Conservation (phyloP, 202 grass and related monocot genomes). For the Eragrostis tef region DNA sequence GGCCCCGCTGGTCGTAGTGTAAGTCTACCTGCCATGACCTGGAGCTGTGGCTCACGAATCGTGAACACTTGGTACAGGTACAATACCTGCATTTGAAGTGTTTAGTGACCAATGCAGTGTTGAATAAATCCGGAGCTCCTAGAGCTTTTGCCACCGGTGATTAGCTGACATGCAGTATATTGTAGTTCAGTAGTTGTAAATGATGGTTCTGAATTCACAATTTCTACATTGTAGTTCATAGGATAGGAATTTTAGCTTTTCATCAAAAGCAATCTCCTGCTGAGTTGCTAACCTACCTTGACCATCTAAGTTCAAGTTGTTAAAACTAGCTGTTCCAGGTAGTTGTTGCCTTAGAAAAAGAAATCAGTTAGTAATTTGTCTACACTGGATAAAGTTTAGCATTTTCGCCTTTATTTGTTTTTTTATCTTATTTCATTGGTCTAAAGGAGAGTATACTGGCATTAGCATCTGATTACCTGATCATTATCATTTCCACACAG, state of each 20-base stretch:
- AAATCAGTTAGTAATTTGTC: background rate
- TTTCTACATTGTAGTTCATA: no score
- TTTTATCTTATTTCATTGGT: slow-evolving; percentile 36
- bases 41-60: no score
- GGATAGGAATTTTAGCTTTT: background rate
- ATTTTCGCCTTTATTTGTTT: slow-evolving; percentile 26
- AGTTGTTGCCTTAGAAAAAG: background rate
- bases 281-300: slow-evolving; percentile 3
- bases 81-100: no score
- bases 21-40: no score
- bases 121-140: no score
- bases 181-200: no score
- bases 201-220: no score
- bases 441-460: background rate
- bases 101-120: no score
- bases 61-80: no score
- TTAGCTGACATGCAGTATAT: no score
- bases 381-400: slow-evolving; percentile 37
- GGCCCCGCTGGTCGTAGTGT: no score
- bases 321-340: background rate
- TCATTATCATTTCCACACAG: background rate
- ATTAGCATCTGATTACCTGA: slow-evolving; percentile 4
- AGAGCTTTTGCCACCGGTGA: no score
- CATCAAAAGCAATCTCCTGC: background rate
- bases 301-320: background rate